Conservation (phyloP, 495 filamentous ascomycete genomes). For the Talaromyces nanjingensis region DNA sequence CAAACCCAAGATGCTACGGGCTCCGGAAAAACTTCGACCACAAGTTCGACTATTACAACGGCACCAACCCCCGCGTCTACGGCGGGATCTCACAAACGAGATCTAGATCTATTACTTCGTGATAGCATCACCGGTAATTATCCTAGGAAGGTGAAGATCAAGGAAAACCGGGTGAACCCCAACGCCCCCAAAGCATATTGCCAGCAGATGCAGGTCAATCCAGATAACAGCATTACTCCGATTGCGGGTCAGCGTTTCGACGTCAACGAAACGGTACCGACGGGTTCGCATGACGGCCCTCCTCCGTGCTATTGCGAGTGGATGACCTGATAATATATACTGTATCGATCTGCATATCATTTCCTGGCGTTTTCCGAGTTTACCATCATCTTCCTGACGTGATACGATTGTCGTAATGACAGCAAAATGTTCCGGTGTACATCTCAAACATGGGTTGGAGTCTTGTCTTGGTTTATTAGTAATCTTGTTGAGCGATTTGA, state of each 20-base stretch:
- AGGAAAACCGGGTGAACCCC: constrained; percentile 58
- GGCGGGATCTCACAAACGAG: constrained; percentile 9
- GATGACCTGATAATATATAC: constrained; percentile 22
- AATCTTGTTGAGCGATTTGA: neutral
- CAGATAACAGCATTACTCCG: constrained; percentile 33
- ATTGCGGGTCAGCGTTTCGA: neutral
- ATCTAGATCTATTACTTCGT: constrained; percentile 13
- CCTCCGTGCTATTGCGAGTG: constrained; percentile 39
- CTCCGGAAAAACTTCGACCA: constrained; percentile 15
- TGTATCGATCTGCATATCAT: neutral
- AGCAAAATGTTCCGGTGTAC: neutral
- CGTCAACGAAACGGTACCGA: neutral
- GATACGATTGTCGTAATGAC: neutral
- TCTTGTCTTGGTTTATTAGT: neutral
- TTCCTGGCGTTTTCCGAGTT: neutral
- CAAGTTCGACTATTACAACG: constrained; percentile 5
- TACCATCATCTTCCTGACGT: neutral
- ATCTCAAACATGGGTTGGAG: neutral
- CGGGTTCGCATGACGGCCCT: neutral
- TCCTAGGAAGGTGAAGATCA: constrained; percentile 69
- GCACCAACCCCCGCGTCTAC: neutral
- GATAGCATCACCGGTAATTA: constrained; percentile 34
- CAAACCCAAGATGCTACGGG: constrained; percentile 33
- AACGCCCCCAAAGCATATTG: constrained; percentile 50
- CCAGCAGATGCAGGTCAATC: constrained; percentile 61